Evolutionary conservation across 192 early-diverging fungal genomes (phyloP).

Genomic region (Neocallimastix lanati): DNA sequence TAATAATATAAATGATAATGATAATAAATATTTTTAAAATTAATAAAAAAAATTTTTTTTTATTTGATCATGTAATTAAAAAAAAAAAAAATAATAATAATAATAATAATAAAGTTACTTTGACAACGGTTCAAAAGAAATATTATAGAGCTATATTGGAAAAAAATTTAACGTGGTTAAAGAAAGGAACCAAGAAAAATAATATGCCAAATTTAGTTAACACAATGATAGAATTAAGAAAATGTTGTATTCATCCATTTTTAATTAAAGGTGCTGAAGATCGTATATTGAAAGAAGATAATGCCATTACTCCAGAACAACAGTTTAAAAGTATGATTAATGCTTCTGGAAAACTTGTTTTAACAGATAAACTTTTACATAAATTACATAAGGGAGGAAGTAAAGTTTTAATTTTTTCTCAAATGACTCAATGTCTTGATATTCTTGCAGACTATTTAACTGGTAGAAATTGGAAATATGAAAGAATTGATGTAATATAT

Average conservation of each 20-base stretch:
- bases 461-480: slow-evolving; percentile 47
- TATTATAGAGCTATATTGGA: slow-evolving; percentile 73
- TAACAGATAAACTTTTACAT: slow-evolving; percentile 62
- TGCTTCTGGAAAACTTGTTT: slow-evolving; percentile 62
- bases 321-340: slow-evolving; percentile 55
- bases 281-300: slow-evolving; percentile 44
- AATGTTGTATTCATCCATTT: slow-evolving; percentile 79
- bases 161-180: slow-evolving; percentile 59
- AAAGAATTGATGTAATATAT: slow-evolving; percentile 57
- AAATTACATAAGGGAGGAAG: slow-evolving; percentile 56
- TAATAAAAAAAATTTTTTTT: too few species aligned
- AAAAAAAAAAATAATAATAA: too few species aligned
- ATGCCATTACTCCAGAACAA: slow-evolving; percentile 28
- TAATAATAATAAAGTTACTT: too few species aligned
- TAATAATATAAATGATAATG: too few species aligned
- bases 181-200: slow-evolving; percentile 47
- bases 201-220: slow-evolving; percentile 61
- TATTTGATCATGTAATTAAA: too few species aligned
- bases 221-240: slow-evolving; percentile 75
- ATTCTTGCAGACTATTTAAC: slow-evolving; percentile 65
- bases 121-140: slow-evolving; percentile 66
- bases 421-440: slow-evolving; percentile 69
- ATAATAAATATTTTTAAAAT: too few species aligned
- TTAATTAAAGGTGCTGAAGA: slow-evolving; percentile 65
- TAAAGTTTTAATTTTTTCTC: slow-evolving; percentile 76